Percentiles rank a stretch among this genome's conserved stretches.
Evolutionary conservation across 306 rosid species (phyloP).

Genomic region (Delonix regia): DNA sequence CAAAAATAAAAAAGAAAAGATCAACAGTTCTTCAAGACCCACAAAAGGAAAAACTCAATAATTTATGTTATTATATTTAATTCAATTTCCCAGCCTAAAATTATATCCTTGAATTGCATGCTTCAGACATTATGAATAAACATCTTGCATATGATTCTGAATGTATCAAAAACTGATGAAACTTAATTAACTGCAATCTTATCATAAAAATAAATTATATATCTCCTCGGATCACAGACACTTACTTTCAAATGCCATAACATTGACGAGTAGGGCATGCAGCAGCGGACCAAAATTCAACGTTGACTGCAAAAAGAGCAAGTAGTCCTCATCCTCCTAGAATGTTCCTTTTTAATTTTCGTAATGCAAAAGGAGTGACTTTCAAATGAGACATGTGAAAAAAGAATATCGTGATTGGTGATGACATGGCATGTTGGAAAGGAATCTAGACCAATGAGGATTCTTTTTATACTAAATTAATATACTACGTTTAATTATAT

Average conservation of each 20-base stretch:
- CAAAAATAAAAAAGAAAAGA: too few relatives aligned
- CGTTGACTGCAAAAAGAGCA: neutral
- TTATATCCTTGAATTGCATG: neutral
- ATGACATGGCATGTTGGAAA: neutral
- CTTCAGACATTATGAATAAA: too few relatives aligned
- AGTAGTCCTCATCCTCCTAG: neutral
- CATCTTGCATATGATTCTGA: neutral
- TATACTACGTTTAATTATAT: too few relatives aligned
- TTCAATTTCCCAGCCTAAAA: neutral
- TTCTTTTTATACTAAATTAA: too few relatives aligned
- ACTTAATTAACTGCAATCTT: neutral
- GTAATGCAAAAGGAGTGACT: neutral
- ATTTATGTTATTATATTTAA: too few relatives aligned
- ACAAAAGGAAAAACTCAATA: too few relatives aligned
- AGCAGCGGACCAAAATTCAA: too few relatives aligned
- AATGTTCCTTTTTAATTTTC: neutral
- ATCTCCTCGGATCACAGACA: too few relatives aligned
- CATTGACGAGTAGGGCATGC: too few relatives aligned
- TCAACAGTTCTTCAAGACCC: too few relatives aligned
- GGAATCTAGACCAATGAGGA: too few relatives aligned
- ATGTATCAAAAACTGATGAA: neutral
- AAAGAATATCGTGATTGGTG: neutral
- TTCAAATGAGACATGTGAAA: constrained; percentile 10
- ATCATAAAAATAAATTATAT: neutral
- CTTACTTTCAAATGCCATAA: neutral